phyloP scores from a whole-genome alignment of 2,329 filamentous ascomycete species.

The Penicillium sp. region DNA sequence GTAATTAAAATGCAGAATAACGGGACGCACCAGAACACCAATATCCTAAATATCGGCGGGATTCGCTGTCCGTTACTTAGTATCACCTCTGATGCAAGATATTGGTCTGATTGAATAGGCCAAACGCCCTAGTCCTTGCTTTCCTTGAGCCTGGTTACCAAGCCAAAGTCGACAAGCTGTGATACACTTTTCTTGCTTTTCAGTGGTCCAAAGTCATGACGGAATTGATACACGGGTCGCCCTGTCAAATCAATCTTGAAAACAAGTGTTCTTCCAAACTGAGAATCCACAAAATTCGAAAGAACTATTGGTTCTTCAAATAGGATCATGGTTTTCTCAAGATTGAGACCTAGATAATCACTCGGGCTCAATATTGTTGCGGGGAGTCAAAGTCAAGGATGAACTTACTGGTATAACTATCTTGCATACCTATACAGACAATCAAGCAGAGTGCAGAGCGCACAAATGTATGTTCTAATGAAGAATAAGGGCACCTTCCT shows the following conservation, averaged over 20 bases:
- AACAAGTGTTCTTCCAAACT: conserved; percentile 38
- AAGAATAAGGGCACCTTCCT: conserved; percentile 39
- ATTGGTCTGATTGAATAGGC: conserved; percentile 50
- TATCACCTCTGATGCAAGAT: conserved; percentile 48
- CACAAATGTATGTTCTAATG: conserved; percentile 42
- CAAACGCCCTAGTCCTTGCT: conserved; percentile 45
- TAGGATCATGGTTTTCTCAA: conserved; percentile 49
- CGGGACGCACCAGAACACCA: conserved; percentile 39
- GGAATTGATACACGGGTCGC: conserved; percentile 40
- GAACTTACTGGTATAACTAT: conserved; percentile 28
- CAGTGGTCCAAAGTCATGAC: conserved; percentile 38
- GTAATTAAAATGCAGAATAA: conserved; percentile 22
- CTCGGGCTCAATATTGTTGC: conserved; percentile 17
- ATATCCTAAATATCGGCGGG: conserved; percentile 49
- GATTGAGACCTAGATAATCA: conserved; percentile 45
- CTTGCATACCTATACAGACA: conserved; percentile 49
- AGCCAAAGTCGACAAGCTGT: conserved; percentile 44
- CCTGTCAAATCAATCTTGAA: conserved; percentile 40
- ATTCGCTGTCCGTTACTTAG: conserved; percentile 45
- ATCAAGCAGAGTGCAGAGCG: conserved; percentile 47
- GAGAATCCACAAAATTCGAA: conserved; percentile 37
- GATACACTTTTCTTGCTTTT: conserved; percentile 34
- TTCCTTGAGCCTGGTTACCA: conserved; percentile 40
- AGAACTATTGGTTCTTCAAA: conserved; percentile 38
- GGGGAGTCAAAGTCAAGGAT: too few relatives aligned